Conservation (phyloP, 192 early-diverging fungal species). For the Gonapodya sp. region DNA sequence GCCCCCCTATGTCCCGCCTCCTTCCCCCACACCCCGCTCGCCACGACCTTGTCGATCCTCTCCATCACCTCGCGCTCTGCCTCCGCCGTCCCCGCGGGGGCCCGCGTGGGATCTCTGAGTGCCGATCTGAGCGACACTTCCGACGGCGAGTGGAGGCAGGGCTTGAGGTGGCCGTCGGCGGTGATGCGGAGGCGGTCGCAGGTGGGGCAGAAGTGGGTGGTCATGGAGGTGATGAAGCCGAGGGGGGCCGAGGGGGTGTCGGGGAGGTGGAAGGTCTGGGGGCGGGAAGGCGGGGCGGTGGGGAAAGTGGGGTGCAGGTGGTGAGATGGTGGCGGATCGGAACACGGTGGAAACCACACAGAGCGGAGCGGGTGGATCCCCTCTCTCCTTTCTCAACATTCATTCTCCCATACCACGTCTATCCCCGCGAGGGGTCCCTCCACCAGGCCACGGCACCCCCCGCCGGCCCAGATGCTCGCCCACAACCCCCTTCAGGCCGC, state of each 20-base stretch:
- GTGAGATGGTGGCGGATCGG: no score
- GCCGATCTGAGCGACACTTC: neutral
- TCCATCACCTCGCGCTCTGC: neutral
- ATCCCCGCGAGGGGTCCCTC: no score
- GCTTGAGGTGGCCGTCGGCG: slow-evolving; percentile 91
- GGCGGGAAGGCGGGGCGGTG: no score
- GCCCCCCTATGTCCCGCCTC: slow-evolving; percentile 5
- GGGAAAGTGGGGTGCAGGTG: no score
- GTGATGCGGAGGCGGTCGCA: slow-evolving; percentile 89
- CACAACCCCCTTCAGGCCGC: no score
- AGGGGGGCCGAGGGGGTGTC: slow-evolving; percentile 76
- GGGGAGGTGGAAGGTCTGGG: slow-evolving; percentile 1
- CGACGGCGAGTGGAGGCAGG: slow-evolving; percentile 11
- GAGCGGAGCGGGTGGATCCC: no score
- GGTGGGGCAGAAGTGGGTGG: slow-evolving; percentile 89
- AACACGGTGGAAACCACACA: no score
- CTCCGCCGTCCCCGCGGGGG: neutral
- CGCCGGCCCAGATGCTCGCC: no score
- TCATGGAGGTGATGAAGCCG: slow-evolving; percentile 97
- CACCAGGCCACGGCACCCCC: no score
- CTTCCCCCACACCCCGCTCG: neutral
- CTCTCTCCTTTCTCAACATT: no score
- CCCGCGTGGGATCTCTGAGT: neutral
- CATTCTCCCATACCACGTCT: no score
- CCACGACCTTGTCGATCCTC: neutral